These are phyloP conservation scores for Tetrastigma voinierianum DNA, from an alignment of 164 flowering plant genomes.

Conservation along the genomic window DNA sequence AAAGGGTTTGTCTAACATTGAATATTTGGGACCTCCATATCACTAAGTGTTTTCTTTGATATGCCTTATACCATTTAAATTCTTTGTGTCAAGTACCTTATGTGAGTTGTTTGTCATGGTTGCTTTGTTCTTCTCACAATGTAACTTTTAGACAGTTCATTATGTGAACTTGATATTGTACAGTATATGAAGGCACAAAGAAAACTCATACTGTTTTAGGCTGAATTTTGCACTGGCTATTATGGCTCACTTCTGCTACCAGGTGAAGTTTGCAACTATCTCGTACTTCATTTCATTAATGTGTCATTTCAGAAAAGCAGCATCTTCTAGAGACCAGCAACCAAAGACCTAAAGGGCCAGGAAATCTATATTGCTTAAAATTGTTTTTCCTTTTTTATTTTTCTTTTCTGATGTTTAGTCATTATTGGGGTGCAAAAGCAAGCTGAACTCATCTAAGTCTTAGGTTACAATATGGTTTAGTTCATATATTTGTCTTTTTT, in stretches of 20 bases:
- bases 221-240: background rate
- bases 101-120: too few species aligned
- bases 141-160: too few species aligned
- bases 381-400: background rate
- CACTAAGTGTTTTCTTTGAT: conserved; percentile 64
- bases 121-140: too few species aligned
- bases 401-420: background rate
- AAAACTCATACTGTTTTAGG: background rate
- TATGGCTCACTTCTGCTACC: background rate
- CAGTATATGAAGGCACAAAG: background rate
- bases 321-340: background rate
- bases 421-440: background rate
- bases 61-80: background rate
- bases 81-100: too few species aligned
- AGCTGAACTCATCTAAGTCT: background rate
- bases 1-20: conserved; percentile 62
- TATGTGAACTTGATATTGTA: too few species aligned
- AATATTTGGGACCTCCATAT: conserved; percentile 80
- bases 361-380: background rate
- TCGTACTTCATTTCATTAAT: background rate
- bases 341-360: background rate
- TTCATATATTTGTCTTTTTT: too few species aligned
- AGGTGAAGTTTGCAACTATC: too few species aligned
- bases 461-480: background rate
- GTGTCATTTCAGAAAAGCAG: background rate